Evolutionary conservation across 768 basidiomycete genomes (phyloP).

Genomic region (Russula virescens): DNA sequence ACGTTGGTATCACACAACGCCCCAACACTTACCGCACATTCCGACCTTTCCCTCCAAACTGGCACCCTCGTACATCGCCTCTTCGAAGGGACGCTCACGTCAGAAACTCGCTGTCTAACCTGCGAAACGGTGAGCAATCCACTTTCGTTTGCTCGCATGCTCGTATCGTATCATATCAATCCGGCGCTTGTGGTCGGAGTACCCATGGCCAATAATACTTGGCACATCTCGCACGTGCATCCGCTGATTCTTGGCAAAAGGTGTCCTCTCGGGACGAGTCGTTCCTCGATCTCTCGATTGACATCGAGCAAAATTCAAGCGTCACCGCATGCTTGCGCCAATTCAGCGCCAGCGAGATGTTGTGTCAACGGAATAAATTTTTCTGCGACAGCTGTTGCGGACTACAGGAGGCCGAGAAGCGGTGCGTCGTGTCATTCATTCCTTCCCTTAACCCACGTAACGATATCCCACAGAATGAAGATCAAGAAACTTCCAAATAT

Average conservation of each 20-base stretch:
- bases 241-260: constrained; percentile 14
- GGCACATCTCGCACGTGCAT: constrained; percentile 27
- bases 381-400: constrained; percentile 97
- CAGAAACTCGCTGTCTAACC: constrained; percentile 94
- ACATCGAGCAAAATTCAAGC: constrained; percentile 97
- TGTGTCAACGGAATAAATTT: constrained; percentile 97
- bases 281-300: constrained; percentile 97
- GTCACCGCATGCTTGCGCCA: constrained; percentile 93
- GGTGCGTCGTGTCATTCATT: constrained; percentile 44
- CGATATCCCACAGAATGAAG: constrained; percentile 71
- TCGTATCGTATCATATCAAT: not conserved
- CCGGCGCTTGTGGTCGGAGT: constrained; percentile 3
- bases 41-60: constrained; percentile 36
- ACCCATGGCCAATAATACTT: not conserved
- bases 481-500: constrained; percentile 95
- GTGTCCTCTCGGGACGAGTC: constrained; percentile 78
- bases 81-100: constrained; percentile 91
- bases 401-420: constrained; percentile 95
- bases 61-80: constrained; percentile 84
- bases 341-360: constrained; percentile 97
- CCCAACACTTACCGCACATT: constrained; percentile 38
- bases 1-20: constrained; percentile 43
- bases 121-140: constrained; percentile 77
- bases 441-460: not conserved
- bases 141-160: not conserved